Evolutionary conservation across 768 basidiomycete genomes (phyloP).

Genomic region (Stropharia rugosoannulata): DNA sequence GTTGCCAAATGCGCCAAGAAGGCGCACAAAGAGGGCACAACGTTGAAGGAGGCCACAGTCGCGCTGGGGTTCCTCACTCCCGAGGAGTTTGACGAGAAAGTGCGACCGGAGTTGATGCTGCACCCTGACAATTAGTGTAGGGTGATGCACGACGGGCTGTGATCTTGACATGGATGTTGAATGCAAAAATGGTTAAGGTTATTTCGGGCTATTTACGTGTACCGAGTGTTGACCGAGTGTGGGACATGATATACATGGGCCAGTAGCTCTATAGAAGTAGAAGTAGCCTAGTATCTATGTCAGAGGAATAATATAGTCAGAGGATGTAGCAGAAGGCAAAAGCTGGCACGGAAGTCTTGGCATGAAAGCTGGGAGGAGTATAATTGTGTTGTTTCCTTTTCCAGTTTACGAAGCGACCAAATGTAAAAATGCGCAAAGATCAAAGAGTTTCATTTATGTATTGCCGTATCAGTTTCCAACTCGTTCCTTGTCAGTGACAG

Average conservation of each 20-base stretch:
- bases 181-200: background rate
- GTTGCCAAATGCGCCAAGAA: slow-evolving; percentile 99
- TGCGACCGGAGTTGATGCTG: slow-evolving; percentile 89
- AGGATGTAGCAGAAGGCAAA: background rate
- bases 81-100: slow-evolving; percentile 94
- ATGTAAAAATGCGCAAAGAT: slow-evolving; percentile 26
- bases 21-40: slow-evolving; percentile 98
- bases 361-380: slow-evolving; percentile 12
- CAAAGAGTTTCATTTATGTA: slow-evolving; percentile 24
- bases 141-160: slow-evolving; percentile 7
- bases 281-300: background rate
- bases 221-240: slow-evolving; percentile 14
- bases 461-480: slow-evolving; percentile 23
- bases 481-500: slow-evolving; percentile 27
- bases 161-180: slow-evolving; percentile 13
- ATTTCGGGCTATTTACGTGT: slow-evolving; percentile 21
- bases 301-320: background rate
- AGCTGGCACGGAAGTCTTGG: slow-evolving; percentile 7
- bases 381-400: slow-evolving; percentile 24
- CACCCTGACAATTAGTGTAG: slow-evolving; percentile 48
- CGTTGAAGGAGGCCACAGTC: slow-evolving; percentile 93
- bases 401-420: slow-evolving; percentile 24
- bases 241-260: slow-evolving; percentile 8
- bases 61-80: slow-evolving; percentile 80
- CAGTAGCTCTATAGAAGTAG: background rate